A percentile compares a stretch with the other conserved stretches of the same genome.
phyloP scores from a whole-genome alignment of 306 rosid genomes.

The Dicorynia guianensis region DNA sequence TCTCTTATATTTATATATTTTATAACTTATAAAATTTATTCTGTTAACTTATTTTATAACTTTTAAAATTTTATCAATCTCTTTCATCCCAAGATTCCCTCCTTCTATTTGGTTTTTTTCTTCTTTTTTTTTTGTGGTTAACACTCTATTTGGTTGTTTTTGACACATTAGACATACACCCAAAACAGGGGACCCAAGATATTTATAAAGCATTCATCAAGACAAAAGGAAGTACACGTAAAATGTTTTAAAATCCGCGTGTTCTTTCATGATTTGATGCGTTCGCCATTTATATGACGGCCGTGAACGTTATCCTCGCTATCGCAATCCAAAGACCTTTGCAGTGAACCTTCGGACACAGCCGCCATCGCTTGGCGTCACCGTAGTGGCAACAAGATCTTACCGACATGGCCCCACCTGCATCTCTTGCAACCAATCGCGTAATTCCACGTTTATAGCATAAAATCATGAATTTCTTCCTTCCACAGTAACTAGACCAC shows the following conservation, averaged over 20 bases:
- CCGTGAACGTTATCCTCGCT: not conserved
- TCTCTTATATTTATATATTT: no score
- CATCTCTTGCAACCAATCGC: not conserved
- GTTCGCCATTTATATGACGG: not conserved
- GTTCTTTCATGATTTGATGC: not conserved
- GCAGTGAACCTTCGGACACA: not conserved
- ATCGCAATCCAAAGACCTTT: not conserved
- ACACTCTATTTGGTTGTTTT: no score
- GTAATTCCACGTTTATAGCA: not conserved
- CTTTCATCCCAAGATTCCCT: no score
- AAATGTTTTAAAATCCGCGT: not conserved
- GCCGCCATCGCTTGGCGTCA: slow-evolving; percentile 8
- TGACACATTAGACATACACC: no score
- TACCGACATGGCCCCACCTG: not conserved
- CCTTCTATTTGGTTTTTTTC: no score
- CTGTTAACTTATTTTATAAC: no score
- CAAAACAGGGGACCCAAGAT: no score
- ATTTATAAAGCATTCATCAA: no score
- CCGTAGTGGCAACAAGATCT: slow-evolving; percentile 1
- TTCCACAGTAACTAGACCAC: not conserved
- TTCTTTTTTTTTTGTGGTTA: no score
- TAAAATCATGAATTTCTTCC: not conserved
- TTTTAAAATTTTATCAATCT: no score
- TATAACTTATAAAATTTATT: no score
- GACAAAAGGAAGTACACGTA: no score